phyloP scores from a whole-genome alignment of 2,329 filamentous ascomycete species.

The Massarina eburnea region DNA sequence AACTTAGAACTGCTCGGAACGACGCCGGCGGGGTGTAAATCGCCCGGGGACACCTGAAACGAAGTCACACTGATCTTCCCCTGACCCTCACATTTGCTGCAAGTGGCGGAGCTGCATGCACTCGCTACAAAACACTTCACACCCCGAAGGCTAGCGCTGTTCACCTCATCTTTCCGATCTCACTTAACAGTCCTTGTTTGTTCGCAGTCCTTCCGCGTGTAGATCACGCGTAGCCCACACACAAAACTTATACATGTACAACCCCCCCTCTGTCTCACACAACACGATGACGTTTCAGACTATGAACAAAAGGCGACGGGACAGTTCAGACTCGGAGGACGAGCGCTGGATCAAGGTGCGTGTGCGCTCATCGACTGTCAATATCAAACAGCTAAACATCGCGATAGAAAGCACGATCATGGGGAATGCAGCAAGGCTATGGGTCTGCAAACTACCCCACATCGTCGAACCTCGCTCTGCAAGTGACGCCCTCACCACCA shows the following conservation, averaged over 20 bases:
- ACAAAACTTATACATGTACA: conserved; percentile 6
- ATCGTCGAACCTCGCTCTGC: conserved; percentile 21
- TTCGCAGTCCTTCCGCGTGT: conserved; percentile 13
- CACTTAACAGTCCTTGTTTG: conserved; percentile 12
- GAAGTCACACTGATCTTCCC: conserved; percentile 28
- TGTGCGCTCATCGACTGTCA: conserved; percentile 1
- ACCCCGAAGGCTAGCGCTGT: conserved; percentile 10
- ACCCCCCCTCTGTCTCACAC: conserved; percentile 3
- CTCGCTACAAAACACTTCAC: conserved; percentile 23
- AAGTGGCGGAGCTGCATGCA: conserved; percentile 13
- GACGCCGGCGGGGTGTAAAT: conserved; percentile 6
- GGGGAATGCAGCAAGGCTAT: conserved; percentile 21
- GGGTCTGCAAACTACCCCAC: conserved; percentile 19
- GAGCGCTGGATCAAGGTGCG: conserved; percentile 34
- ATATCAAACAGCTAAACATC: conserved; percentile 12
- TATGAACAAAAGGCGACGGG: conserved; percentile 35
- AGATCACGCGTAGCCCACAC: conserved; percentile 20
- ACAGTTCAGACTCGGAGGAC: conserved; percentile 37
- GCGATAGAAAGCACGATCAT: conserved; percentile 34
- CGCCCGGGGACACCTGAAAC: conserved; percentile 33
- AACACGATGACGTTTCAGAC: conserved; percentile 36
- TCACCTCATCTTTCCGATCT: conserved; percentile 13
- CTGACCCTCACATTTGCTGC: conserved; percentile 31
- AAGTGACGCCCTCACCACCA: conserved; percentile 31
- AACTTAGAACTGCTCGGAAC: conserved; percentile 3